Conservation (phyloP, 495 filamentous ascomycete genomes). For the Tuber umbilicatum region DNA sequence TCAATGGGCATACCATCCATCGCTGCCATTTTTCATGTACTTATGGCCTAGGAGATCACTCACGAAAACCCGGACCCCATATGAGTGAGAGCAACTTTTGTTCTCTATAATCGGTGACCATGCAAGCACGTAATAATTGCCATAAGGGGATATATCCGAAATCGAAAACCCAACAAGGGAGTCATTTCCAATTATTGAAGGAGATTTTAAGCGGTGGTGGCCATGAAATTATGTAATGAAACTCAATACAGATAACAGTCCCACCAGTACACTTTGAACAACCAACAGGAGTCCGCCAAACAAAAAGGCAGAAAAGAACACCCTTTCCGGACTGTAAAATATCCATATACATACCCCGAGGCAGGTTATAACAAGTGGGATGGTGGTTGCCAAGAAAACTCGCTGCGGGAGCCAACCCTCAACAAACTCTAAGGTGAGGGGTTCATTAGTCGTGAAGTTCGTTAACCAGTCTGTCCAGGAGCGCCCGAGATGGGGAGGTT, state of each 20-base stretch:
- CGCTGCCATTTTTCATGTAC: not conserved
- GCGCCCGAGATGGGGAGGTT: not conserved
- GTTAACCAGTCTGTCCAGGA: not conserved
- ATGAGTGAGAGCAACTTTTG: not conserved
- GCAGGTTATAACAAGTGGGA: not conserved
- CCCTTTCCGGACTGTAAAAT: not conserved
- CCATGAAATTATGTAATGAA: not conserved
- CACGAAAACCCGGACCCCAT: not conserved
- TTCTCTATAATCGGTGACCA: not conserved
- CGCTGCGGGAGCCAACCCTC: not conserved
- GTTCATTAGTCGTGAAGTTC: not conserved
- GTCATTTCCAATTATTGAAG: not conserved
- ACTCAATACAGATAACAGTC: not conserved
- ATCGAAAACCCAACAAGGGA: not conserved
- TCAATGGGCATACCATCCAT: not conserved
- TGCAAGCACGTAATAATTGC: not conserved
- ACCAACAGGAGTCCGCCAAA: not conserved
- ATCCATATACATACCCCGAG: not conserved
- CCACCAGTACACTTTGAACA: not conserved
- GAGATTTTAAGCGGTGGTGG: not conserved
- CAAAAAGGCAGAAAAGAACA: not conserved
- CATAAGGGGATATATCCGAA: not conserved
- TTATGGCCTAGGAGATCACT: not conserved
- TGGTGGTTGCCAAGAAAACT: not conserved
- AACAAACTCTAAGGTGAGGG: not conserved